Conservation (phyloP, 495 filamentous ascomycete species). For the Aspergillus heteromorphus region DNA sequence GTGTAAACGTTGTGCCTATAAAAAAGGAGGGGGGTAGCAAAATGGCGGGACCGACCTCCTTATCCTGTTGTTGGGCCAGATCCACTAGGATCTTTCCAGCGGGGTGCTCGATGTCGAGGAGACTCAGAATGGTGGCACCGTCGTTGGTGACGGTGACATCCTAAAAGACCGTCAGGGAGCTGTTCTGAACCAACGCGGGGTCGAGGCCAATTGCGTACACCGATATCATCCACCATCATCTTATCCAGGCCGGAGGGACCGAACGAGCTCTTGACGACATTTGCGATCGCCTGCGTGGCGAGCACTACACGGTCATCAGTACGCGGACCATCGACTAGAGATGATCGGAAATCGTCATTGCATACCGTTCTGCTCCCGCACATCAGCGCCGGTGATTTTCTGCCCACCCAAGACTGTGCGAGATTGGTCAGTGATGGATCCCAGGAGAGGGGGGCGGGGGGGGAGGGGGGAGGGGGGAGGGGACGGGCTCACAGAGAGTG, state of each 20-base stretch:
- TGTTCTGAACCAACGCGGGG: constrained; percentile 21
- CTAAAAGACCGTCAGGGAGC: constrained; percentile 33
- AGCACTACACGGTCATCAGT: constrained; percentile 54
- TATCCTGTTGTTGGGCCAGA: constrained; percentile 96
- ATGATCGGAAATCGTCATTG: constrained; percentile 2
- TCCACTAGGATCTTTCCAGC: constrained; percentile 98
- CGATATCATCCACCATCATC: constrained; percentile 99
- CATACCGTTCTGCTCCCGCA: constrained; percentile 91
- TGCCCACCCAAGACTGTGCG: constrained; percentile 76
- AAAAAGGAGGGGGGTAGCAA: neutral
- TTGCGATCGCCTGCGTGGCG: constrained; percentile 93
- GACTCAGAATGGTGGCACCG: constrained; percentile 89
- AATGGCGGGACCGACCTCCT: constrained; percentile 55
- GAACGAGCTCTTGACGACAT: constrained; percentile 98
- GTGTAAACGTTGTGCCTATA: constrained; percentile 14
- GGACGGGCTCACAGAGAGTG: constrained; percentile 61
- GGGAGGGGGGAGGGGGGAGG: neutral
- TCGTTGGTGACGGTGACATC: constrained; percentile 99
- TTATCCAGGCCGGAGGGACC: constrained; percentile 96
- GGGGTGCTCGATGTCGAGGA: constrained; percentile 95
- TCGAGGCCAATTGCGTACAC: constrained; percentile 49
- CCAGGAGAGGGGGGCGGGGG: constrained; percentile 10
- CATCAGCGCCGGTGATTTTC: constrained; percentile 93
- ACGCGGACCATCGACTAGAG: neutral
- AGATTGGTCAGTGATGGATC: constrained; percentile 26